Evolutionary conservation across 2,329 filamentous ascomycete genomes (phyloP), one percentile per base, ranked within the genome.

Genomic region (Elsinoe batatas): DNA sequence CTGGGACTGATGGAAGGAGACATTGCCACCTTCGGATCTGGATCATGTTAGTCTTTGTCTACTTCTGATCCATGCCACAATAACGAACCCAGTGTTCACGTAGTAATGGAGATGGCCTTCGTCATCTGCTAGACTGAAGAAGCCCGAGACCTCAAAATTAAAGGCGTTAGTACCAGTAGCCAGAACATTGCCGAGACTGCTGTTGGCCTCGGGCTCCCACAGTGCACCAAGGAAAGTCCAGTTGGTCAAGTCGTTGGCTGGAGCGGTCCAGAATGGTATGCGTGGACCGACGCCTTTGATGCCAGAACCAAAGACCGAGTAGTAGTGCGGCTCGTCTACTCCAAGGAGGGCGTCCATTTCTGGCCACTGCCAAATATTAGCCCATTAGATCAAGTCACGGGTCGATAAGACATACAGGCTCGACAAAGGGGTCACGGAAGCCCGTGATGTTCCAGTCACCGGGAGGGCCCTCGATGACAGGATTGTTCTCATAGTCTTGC

Each of bases 81-180:
- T 30, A 13, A 26, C 49, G 3, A 50, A 57, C 17, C 69, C 69
- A 66, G 73, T 72, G 53, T 72, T 68, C 22, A 68, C 65, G 58
- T 72, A 75, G 64, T 72, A 75, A 58, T 75, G 73, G 6, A 71
- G 61, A 26, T 71, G 65, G 6, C 72, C 72, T 56, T 72, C 69
- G 35, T 69, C 67, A 42, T 76, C 73, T 4, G 67, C 64, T 2
- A 75, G 63, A 13, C 70, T 69, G 64, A 74, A 76, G 65, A 75
- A 74, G 57, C 74, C 73, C 0, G 71, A 74, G 56, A 75, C 73
- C 60, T 76, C 74, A 46, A 75, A 75, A 61, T 76, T 76, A 65
- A 69, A 75, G 8, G 66, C 73, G 54, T 74, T 74, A 1, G 67
- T 69, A 17, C 73, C 72, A n/a, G 74, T 75, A 51, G 71, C 68